Evolutionary conservation across 164 flowering plant species (phyloP), one percentile per base, ranked within the genome.

Genomic region (Buxus sempervirens): DNA sequence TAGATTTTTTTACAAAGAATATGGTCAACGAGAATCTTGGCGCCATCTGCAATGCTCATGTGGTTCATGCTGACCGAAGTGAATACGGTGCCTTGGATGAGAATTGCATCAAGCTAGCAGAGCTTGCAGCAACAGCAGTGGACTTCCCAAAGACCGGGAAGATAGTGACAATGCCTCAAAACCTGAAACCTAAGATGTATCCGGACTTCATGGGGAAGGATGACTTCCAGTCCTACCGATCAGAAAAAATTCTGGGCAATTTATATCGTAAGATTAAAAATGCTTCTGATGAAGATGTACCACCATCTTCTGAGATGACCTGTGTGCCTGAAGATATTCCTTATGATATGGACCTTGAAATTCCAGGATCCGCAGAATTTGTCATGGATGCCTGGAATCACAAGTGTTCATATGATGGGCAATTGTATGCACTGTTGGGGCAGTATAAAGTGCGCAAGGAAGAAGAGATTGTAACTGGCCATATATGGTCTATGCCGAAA

Each of bases 141-240:
- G 99, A 96, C 77, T 90, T 88, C 63, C 99, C 98, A 0, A 93
- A 96, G 81, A 96, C 98, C 7, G 99, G 99, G 16, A 85, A 82
- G 65, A 9, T 82, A 5, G 96, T 90, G 18, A 64, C 72, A 56
- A 82, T 96, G 97, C 99, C 98, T 1, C 24, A 58, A 7, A 54
- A 72, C 4, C 83, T 93, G 10, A 93, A 82, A 76, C 96, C 98
- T 1, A 90, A 91, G 62, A 9, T 80, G 63, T 96, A 96, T 59
- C 98, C 98, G 4, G 98, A 96, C 68, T 96, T 91, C 71, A 90
- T 96, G 99, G 97, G 89, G 0, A 96, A 96, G 73, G 87, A 80
- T 15, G 88, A 85, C 0, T 74, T 63, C 48, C 90, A 78, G 55
- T 67, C 97, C 15, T 96, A 96, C 78, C 80, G 75, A 45, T 95